Conservation (phyloP, 768 basidiomycete genomes). For the Grammothele lineata region DNA sequence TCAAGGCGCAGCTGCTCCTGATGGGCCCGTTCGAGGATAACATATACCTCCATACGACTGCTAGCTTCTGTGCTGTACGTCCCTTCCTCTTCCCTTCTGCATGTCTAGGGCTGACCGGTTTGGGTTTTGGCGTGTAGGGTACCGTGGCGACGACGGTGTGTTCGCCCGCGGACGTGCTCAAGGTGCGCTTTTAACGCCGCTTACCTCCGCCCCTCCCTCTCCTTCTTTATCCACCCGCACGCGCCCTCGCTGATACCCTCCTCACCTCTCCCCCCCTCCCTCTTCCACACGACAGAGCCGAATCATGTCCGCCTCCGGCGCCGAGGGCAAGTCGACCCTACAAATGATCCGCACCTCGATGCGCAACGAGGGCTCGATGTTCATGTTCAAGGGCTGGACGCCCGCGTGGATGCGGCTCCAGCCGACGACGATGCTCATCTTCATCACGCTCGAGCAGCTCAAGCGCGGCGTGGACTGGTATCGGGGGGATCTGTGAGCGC, state of each 20-base stretch:
- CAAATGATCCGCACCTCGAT: slow-evolving; percentile 65
- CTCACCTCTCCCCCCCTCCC: background rate
- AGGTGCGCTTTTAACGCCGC: no score
- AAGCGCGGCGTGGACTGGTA: slow-evolving; percentile 68
- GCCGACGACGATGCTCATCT: slow-evolving; percentile 85
- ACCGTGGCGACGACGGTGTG: slow-evolving; percentile 86
- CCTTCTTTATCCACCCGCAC: slow-evolving; percentile 77
- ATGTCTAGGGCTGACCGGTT: no score
- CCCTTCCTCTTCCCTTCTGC: background rate
- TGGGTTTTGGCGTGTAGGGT: slow-evolving; percentile 46
- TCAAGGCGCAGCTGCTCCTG: slow-evolving; percentile 79
- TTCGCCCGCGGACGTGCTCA: slow-evolving; percentile 82
- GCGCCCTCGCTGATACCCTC: slow-evolving; percentile 1
- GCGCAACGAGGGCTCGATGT: slow-evolving; percentile 73
- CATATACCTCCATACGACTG: slow-evolving; percentile 60
- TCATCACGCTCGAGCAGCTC: slow-evolving; percentile 78
- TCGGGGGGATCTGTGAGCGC: slow-evolving; percentile 16
- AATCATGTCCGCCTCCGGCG: slow-evolving; percentile 86
- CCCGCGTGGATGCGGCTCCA: slow-evolving; percentile 85
- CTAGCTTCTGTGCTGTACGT: slow-evolving; percentile 20
- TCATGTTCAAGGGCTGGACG: slow-evolving; percentile 92
- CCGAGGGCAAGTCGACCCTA: slow-evolving; percentile 68
- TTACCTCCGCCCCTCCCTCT: no score
- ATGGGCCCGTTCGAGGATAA: slow-evolving; percentile 75
- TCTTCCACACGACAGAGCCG: no score